Evolutionary conservation across 2,329 filamentous ascomycete genomes (phyloP), one percentile per base, ranked within the genome.

Genomic region (Cephalotrichum gorgonifer): DNA sequence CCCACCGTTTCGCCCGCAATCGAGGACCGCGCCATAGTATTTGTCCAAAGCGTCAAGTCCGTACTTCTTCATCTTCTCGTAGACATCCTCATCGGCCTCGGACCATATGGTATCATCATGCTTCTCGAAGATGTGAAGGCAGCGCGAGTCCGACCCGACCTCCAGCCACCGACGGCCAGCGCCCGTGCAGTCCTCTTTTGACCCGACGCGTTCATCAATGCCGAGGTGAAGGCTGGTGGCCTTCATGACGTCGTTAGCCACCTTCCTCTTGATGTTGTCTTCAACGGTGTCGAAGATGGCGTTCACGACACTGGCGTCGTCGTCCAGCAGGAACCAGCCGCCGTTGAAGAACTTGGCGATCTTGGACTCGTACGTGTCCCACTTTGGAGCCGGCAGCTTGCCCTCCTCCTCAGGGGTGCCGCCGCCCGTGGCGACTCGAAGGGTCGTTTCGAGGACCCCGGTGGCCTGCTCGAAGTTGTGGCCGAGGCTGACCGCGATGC

Each of bases 31-130:
- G 30, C 12, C 12, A 15, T 33, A 33, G 30, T 33, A 33, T 15
- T 14, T 33, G 12, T 33, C 30, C 6, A 33, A 14, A 3, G 5
- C 12, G 30, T 33, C 30, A 14, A 33, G 30, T 14, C 30, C 30
- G 8, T 33, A 33, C 30, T 33, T 33, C 30, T 33, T 33, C 30
- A 33, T 33, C 6, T 14, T 33, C 30, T 33, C 30, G 30, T 33
- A 33, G 30, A 33, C 30, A 6, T 33, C 30, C 30, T 6, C 6
- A 6, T 2, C 73, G 41, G 41, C 41, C 41, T 43, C 41, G 20
- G 3, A 9, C 17, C 23, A 43, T n/a, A 6, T 15, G 22, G 8
- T 26, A 15, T 27, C n/a, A 9, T 5, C 22, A 5, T 26, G 12
- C 4, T 25, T 3, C 12, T 27, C 9, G 12, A 27, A 4, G 9